phyloP scores from a whole-genome alignment of 805 yeast genomes.

The Teunomyces funiuensis region DNA sequence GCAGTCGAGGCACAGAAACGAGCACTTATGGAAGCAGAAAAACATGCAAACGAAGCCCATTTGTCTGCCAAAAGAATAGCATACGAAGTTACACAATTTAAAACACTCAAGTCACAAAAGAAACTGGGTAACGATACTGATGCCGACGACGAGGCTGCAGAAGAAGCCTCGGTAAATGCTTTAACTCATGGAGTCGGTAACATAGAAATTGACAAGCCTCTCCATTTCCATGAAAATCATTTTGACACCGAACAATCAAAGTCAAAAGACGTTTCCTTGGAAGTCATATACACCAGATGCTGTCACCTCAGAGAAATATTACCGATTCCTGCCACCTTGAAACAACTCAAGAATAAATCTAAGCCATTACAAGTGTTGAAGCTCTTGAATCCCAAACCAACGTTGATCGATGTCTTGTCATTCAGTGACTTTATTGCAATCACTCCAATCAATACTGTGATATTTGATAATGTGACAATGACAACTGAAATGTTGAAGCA shows the following conservation, averaged over 20 bases:
- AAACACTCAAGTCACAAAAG: background rate
- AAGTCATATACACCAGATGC: slow-evolving; percentile 49
- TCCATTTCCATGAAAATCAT: slow-evolving; percentile 57
- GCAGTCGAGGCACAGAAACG: slow-evolving; percentile 61
- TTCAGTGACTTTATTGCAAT: slow-evolving; percentile 58
- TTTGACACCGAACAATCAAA: slow-evolving; percentile 37
- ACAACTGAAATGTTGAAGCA: slow-evolving; percentile 54
- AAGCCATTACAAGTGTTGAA: slow-evolving; percentile 55
- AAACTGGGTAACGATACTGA: slow-evolving; percentile 20
- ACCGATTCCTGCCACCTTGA: slow-evolving; percentile 52
- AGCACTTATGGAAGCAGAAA: slow-evolving; percentile 59
- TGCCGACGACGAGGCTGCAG: slow-evolving; percentile 22
- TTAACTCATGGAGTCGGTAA: slow-evolving; percentile 12
- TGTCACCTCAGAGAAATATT: slow-evolving; percentile 50
- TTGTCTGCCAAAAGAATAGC: slow-evolving; percentile 69
- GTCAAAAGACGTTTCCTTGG: slow-evolving; percentile 38
- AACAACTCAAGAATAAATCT: slow-evolving; percentile 51
- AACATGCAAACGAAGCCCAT: slow-evolving; percentile 78
- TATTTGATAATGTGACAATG: slow-evolving; percentile 57
- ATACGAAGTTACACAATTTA: slow-evolving; percentile 54
- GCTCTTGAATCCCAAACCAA: slow-evolving; percentile 58
- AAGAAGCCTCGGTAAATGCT: slow-evolving; percentile 11
- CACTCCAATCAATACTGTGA: slow-evolving; percentile 53
- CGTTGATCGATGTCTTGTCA: slow-evolving; percentile 55
- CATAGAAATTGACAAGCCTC: slow-evolving; percentile 68